Percentiles rank a stretch among this genome's conserved stretches.
Evolutionary conservation across 2,329 filamentous ascomycete genomes (phyloP).

Genomic region (Sporothrix inflata): DNA sequence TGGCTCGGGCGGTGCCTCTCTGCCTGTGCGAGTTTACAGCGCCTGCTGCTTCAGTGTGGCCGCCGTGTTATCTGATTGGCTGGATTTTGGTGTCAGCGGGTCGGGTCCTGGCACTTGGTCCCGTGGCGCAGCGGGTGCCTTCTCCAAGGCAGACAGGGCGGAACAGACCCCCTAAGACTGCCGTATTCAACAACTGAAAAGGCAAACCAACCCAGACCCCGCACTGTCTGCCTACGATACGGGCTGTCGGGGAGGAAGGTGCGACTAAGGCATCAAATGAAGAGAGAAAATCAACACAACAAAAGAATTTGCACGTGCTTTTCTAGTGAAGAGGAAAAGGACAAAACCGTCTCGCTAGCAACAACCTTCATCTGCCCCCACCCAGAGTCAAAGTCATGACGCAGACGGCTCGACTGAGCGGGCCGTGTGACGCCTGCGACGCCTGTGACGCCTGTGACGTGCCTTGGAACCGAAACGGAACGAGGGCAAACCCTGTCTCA

Average conservation of each 20-base stretch:
- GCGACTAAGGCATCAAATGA: background rate
- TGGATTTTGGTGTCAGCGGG: background rate
- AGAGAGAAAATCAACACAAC: background rate
- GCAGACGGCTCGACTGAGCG: background rate
- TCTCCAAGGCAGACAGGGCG: constrained; percentile 23
- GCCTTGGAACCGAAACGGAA: background rate
- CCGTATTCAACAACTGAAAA: too few species aligned
- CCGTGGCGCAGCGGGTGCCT: constrained; percentile 18
- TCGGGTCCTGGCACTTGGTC: background rate
- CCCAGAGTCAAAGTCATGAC: constrained; percentile 11
- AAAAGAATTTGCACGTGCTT: background rate
- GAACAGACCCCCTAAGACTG: too few species aligned
- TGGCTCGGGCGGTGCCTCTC: background rate
- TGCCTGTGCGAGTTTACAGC: background rate
- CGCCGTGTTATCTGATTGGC: constrained; percentile 20
- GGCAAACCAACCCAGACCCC: background rate
- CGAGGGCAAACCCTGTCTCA: background rate
- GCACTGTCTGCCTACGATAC: background rate
- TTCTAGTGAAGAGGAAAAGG: background rate
- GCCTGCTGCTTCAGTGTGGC: background rate
- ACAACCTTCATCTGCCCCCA: too few species aligned
- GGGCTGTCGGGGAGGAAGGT: background rate
- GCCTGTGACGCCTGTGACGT: too few species aligned
- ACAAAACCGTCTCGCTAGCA: background rate
- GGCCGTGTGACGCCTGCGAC: constrained; percentile 9